Conservation (phyloP, 148 eudicot species). For the Heliosperma pusillum region DNA sequence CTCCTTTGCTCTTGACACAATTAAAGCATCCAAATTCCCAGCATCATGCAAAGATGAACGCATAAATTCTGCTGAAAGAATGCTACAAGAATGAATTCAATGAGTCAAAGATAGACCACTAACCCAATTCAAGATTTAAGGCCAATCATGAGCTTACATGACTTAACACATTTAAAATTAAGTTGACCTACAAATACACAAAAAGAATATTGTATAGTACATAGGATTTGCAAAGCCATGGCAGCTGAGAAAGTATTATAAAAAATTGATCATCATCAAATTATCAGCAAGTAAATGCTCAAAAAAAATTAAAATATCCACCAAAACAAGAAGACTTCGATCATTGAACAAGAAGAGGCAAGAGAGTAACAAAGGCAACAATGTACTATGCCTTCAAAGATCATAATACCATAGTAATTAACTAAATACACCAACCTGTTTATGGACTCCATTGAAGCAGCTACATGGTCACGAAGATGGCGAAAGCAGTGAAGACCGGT, state of each 20-base stretch:
- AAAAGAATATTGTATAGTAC: neutral
- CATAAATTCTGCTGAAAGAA: slow-evolving; percentile 99
- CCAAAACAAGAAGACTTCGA: slow-evolving; percentile 6
- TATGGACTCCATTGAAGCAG: slow-evolving; percentile 68
- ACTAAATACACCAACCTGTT: slow-evolving; percentile 65
- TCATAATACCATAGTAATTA: slow-evolving; percentile 11
- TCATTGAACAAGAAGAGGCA: neutral
- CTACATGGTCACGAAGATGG: slow-evolving; percentile 83
- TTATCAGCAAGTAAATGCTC: neutral
- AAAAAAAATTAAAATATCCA: neutral
- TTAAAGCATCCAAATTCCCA: slow-evolving; percentile 55
- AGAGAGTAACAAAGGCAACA: neutral
- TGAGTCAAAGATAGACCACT: slow-evolving; percentile 43
- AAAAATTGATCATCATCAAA: slow-evolving; percentile 1
- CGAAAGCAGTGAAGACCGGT: slow-evolving; percentile 97
- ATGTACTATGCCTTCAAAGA: neutral
- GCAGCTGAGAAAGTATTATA: neutral
- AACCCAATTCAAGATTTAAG: neutral
- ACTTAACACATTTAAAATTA: slow-evolving; percentile 5
- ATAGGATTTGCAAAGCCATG: neutral
- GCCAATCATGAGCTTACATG: neutral
- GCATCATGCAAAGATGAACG: slow-evolving; percentile 69
- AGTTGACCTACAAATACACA: neutral
- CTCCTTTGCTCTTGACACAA: slow-evolving; percentile 51
- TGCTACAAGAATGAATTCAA: slow-evolving; percentile 88